Evolutionary conservation across 2,329 filamentous ascomycete species (phyloP).

Genomic region (Myriosclerotinia curreyana): DNA sequence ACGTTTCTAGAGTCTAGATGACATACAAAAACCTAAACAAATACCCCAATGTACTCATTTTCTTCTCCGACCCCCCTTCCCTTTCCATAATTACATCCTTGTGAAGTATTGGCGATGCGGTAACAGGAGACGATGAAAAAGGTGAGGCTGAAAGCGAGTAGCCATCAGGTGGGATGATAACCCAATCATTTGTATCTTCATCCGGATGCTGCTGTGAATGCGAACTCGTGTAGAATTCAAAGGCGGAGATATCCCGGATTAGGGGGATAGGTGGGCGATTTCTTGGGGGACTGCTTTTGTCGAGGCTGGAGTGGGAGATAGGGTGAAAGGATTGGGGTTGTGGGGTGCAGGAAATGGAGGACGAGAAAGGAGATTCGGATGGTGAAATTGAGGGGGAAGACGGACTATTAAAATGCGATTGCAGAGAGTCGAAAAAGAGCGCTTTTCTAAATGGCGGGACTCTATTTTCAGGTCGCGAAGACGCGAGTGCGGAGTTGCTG

Average conservation of each 20-base stretch:
- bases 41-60: not conserved
- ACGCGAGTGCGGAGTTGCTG: not conserved
- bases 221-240: not conserved
- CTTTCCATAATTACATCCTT: not conserved
- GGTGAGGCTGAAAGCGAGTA: too few relatives aligned
- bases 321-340: not conserved
- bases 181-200: constrained; percentile 4
- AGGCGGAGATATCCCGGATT: not conserved
- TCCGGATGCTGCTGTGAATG: not conserved
- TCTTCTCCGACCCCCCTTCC: not conserved
- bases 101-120: not conserved
- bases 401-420: not conserved
- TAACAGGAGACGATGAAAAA: not conserved
- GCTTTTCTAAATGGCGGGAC: not conserved
- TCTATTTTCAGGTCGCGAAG: not conserved
- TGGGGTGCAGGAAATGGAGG: too few relatives aligned
- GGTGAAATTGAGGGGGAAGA: not conserved
- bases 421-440: not conserved
- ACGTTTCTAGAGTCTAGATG: not conserved
- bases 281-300: too few relatives aligned
- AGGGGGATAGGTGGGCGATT: not conserved
- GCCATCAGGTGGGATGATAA: not conserved
- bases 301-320: not conserved
- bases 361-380: not conserved
- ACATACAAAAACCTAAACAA: constrained; percentile 10